phyloP scores from a whole-genome alignment of 176 grass and related monocot genomes.

The Musa beccarii region DNA sequence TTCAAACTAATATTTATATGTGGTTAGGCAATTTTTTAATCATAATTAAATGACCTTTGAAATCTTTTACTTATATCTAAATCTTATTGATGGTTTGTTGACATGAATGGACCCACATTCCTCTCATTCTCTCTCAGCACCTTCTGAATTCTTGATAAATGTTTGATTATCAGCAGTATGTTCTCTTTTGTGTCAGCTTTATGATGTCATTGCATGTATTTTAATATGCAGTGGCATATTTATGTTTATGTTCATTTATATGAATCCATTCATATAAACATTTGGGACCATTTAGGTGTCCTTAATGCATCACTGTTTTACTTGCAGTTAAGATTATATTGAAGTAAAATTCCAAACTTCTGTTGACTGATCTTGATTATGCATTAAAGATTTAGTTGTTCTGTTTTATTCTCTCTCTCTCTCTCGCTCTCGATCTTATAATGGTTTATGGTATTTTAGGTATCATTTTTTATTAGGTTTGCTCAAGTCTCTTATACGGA shows the following conservation, averaged over 20 bases:
- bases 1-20: too few species aligned
- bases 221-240: neutral
- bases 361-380: neutral
- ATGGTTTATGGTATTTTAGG: conserved; percentile 24
- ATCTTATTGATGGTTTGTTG: too few species aligned
- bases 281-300: neutral
- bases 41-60: too few species aligned
- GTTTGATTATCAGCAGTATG: too few species aligned
- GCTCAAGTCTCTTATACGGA: conserved; percentile 45
- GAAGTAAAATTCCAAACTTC: neutral
- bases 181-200: neutral
- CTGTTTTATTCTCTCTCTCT: neutral
- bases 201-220: neutral
- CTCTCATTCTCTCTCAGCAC: too few species aligned
- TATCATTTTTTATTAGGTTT: conserved; percentile 22
- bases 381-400: neutral
- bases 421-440: neutral
- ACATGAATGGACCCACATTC: too few species aligned
- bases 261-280: neutral
- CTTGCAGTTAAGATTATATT: neutral
- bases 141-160: too few species aligned
- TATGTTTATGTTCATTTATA: neutral
- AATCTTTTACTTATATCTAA: too few species aligned
- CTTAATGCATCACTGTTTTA: neutral
- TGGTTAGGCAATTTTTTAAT: too few species aligned